Conservation (phyloP, 768 basidiomycete species). For the Trametes elegans region DNA sequence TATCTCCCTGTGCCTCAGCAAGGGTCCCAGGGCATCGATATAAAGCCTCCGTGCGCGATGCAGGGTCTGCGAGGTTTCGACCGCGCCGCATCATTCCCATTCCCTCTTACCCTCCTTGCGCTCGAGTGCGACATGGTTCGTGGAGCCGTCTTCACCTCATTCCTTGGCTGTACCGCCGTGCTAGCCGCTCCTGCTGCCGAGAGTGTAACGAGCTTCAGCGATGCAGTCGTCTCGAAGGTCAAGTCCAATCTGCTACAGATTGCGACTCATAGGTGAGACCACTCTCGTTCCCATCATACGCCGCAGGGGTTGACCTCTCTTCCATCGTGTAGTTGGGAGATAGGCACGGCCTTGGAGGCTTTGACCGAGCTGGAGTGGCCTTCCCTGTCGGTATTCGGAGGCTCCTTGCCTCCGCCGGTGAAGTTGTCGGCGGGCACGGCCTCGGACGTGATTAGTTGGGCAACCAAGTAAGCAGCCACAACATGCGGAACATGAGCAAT, state of each 20-base stretch:
- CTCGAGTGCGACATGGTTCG: conserved; percentile 6
- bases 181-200: conserved; percentile 13
- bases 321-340: conserved; percentile 50
- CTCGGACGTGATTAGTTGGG: conserved; percentile 42
- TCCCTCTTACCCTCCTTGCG: not conserved
- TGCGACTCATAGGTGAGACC: conserved; percentile 27
- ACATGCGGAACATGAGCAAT: not conserved
- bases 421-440: conserved; percentile 30
- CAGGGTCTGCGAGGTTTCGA: not conserved
- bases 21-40: not conserved
- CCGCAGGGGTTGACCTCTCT: not conserved
- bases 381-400: conserved; percentile 46
- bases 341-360: conserved; percentile 57
- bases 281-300: not conserved
- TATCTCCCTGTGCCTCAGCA: not conserved
- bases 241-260: conserved; percentile 28
- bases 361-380: conserved; percentile 52
- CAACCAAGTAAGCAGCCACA: conserved; percentile 32
- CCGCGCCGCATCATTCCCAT: not conserved
- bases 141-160: not conserved
- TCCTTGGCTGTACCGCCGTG: not conserved
- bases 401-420: conserved; percentile 43
- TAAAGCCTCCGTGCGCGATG: not conserved
- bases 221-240: conserved; percentile 28
- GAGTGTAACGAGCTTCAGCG: conserved; percentile 23